A percentile compares a stretch with the other conserved stretches of the same genome.
Evolutionary conservation across 495 filamentous ascomycete genomes (phyloP).

Genomic region (Aspergillus affinis): DNA sequence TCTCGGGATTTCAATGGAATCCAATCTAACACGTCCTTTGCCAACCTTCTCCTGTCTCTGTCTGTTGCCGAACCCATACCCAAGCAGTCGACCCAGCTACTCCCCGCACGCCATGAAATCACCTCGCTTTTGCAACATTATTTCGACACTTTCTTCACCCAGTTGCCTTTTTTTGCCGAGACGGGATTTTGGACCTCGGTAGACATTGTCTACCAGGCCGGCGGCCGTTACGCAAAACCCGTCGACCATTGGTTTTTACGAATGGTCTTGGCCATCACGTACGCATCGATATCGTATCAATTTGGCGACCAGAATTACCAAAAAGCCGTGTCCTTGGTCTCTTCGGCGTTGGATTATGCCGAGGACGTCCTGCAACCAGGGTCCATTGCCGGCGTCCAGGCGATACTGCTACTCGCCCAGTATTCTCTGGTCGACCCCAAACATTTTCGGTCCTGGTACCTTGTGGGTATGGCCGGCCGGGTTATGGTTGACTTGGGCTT

Average conservation of each 20-base stretch:
- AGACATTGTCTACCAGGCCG: constrained; percentile 72
- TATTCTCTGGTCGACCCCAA: constrained; percentile 85
- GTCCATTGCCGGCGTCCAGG: constrained; percentile 77
- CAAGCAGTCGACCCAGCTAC: constrained; percentile 49
- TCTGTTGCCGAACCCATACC: constrained; percentile 65
- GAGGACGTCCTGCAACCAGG: constrained; percentile 82
- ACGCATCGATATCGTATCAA: constrained; percentile 66
- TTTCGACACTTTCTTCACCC: constrained; percentile 72
- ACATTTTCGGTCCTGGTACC: constrained; percentile 87
- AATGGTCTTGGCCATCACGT: constrained; percentile 83
- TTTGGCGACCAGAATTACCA: constrained; percentile 61
- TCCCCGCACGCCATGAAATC: constrained; percentile 67
- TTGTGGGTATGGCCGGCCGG: constrained; percentile 83
- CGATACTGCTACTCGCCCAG: constrained; percentile 77
- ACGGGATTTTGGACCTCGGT: constrained; percentile 71
- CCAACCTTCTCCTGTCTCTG: constrained; percentile 74
- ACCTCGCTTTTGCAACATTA: constrained; percentile 74
- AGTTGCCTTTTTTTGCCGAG: constrained; percentile 79
- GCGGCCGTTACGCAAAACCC: constrained; percentile 58
- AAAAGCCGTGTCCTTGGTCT: constrained; percentile 65
- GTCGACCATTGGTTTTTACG: constrained; percentile 82
- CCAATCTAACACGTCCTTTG: constrained; percentile 80
- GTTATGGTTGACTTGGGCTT: constrained; percentile 84
- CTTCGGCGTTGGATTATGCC: constrained; percentile 68
- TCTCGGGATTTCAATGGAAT: constrained; percentile 90